These are phyloP conservation scores for Penicillium lagena DNA, from an alignment of 495 filamentous ascomycete species.

Conservation along the genomic window DNA sequence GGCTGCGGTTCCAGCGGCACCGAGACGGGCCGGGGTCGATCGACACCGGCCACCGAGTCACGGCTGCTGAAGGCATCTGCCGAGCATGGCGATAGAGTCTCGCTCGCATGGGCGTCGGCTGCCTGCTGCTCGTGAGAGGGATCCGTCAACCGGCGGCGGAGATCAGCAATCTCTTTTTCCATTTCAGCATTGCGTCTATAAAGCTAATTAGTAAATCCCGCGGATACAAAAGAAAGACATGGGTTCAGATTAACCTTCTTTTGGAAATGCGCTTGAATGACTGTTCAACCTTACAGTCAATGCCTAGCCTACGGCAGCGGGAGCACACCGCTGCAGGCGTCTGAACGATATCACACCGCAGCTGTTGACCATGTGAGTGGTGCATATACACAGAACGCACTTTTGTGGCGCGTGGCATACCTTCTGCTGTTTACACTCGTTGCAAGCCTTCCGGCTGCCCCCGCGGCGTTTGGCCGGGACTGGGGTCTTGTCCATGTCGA, in stretches of 20 bases:
- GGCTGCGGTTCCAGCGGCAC: conserved; percentile 31
- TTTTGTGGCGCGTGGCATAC: conserved; percentile 14
- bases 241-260: conserved; percentile 23
- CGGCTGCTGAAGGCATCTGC: conserved; percentile 32
- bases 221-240: not conserved
- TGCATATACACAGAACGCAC: not conserved
- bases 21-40: conserved; percentile 27
- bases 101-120: conserved; percentile 23
- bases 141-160: conserved; percentile 35
- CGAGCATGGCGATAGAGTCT: conserved; percentile 34
- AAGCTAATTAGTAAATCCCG: conserved; percentile 3
- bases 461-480: conserved; percentile 41
- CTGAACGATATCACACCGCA: conserved; percentile 44
- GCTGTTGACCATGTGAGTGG: conserved; percentile 14
- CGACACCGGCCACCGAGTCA: conserved; percentile 19
- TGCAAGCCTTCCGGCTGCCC: conserved; percentile 43
- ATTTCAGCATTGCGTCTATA: conserved; percentile 44
- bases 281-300: conserved; percentile 44
- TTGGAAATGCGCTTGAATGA: conserved; percentile 45
- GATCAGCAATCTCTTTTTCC: conserved; percentile 43
- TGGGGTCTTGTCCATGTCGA: conserved; percentile 37
- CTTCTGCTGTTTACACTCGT: conserved; percentile 47
- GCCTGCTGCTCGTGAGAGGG: conserved; percentile 18
- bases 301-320: conserved; percentile 38
- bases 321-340: conserved; percentile 40